Evolutionary conservation across 2,329 filamentous ascomycete genomes (phyloP).

Genomic region (Capronia americana): DNA sequence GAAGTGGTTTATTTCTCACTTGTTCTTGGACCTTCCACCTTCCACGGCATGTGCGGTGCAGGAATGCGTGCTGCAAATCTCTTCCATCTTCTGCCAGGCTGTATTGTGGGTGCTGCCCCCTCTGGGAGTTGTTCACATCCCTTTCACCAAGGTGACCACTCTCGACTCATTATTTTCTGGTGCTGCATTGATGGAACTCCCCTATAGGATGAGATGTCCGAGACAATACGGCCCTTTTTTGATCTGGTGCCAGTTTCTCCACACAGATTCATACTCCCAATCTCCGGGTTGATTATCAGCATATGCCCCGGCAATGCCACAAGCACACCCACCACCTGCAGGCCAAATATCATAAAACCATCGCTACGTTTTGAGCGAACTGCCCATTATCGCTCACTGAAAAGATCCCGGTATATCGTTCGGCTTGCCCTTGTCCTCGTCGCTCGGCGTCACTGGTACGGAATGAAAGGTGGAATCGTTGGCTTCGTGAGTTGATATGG

Average conservation of each 20-base stretch:
- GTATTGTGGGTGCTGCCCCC: neutral
- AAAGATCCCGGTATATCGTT: slow-evolving; percentile 31
- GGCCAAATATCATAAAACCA: slow-evolving; percentile 5
- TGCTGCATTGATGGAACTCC: slow-evolving; percentile 18
- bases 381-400: slow-evolving; percentile 18
- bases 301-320: slow-evolving; percentile 50
- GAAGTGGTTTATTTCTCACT: slow-evolving; percentile 20
- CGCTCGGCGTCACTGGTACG: slow-evolving; percentile 35
- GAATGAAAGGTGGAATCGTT: slow-evolving; percentile 35
- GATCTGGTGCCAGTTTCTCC: slow-evolving; percentile 21
- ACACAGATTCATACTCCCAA: slow-evolving; percentile 48
- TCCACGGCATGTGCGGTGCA: slow-evolving; percentile 22
- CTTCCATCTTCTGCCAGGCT: slow-evolving; percentile 13
- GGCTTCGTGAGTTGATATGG: slow-evolving; percentile 25
- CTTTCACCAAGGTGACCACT: slow-evolving; percentile 23
- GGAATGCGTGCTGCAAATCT: slow-evolving; percentile 23
- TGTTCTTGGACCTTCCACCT: slow-evolving; percentile 11
- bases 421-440: slow-evolving; percentile 28
- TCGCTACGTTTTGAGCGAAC: slow-evolving; percentile 1
- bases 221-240: slow-evolving; percentile 25
- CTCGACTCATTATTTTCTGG: slow-evolving; percentile 21
- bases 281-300: slow-evolving; percentile 47
- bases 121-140: slow-evolving; percentile 13
- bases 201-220: slow-evolving; percentile 15
- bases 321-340: neutral